Percentiles rank a stretch among this genome's conserved stretches.
These are phyloP conservation scores for Ceratonia siliqua DNA, from an alignment of 306 rosid species.

Conservation along the genomic window DNA sequence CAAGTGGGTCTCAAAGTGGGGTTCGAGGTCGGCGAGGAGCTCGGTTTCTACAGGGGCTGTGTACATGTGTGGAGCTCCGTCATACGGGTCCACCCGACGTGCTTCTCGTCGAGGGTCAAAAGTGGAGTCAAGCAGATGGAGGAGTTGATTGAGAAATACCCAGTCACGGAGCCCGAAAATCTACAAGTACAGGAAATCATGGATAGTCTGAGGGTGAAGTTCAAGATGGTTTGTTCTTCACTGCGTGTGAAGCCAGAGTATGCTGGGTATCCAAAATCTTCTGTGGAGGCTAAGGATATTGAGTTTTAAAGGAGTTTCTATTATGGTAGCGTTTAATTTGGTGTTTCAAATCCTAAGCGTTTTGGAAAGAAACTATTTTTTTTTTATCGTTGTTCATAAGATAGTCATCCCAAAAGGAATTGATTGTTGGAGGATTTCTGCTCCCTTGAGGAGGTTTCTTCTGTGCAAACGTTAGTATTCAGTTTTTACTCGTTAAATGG, in stretches of 20 bases:
- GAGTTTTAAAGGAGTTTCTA: constrained; percentile 44
- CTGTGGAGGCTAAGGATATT: constrained; percentile 42
- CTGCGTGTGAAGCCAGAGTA: constrained; percentile 72
- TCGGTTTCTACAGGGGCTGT: constrained; percentile 78
- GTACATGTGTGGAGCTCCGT: constrained; percentile 59
- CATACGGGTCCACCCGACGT: constrained; percentile 47
- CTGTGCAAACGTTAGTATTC: neutral
- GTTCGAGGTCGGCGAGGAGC: constrained; percentile 76
- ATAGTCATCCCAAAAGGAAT: neutral
- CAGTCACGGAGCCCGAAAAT: constrained; percentile 70
- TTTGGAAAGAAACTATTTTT: neutral
- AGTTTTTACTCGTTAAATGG: neutral
- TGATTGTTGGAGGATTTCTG: neutral
- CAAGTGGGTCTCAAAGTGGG: constrained; percentile 79
- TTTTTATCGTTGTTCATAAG: neutral
- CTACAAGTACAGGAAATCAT: constrained; percentile 60
- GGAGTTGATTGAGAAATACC: constrained; percentile 62
- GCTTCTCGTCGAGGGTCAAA: constrained; percentile 55
- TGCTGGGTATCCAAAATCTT: constrained; percentile 55
- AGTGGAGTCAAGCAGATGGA: constrained; percentile 61
- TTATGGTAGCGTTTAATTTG: neutral
- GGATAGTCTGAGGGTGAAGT: constrained; percentile 74
- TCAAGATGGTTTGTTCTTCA: constrained; percentile 62
- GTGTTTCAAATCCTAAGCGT: neutral
- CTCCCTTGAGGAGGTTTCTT: neutral